Base-by-base conservation (phyloP, 805 yeast genomes). In the Starmerella apis region DNA sequence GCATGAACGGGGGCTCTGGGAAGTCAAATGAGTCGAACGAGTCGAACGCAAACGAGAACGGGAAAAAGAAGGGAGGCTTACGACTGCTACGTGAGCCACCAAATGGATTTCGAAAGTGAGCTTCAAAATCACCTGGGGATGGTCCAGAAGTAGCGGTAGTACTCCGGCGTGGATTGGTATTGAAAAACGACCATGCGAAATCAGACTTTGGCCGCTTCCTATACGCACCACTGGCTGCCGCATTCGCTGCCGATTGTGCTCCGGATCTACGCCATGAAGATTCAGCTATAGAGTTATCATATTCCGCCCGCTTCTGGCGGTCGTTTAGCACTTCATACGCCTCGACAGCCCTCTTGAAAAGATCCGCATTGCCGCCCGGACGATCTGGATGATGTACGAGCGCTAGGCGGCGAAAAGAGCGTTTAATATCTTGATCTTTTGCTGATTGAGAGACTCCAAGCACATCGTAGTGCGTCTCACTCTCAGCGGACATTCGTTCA, bases 301-400 rank as follows among this genome's bases (percentile, higher is more conserved):
- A 69, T 2, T 33, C 54, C 11, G 47, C 48, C 20, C 70, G 61
- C 47, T 56, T 59, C 1, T 48, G 30, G 1, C 57, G 38, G 48
- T 69, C 68, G 0, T 52, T 30, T 20, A 71, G 56, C 1, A 62
- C 58, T 6, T 58, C 64, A 23, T 68, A 51, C 0, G 74, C 74
- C 37, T 64, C 64, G 9, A 57, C 54, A 10, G 68, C 56, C 9
- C 44, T 47, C 50, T 66, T 62, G 61, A 71, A 70, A 35, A 54
- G 47, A 43, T 67, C 71, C 31, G 60, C 63, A 8, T 48, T 49
- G 42, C 31, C 23, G 20, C 42, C 48, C 16, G 31, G 25, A 5
- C 55, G 48, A 33, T 76, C 80, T 4, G 80, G 80, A 55, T 76
- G 80, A 52, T 67, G 68, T 41, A 61, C 59, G 24, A 61, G 58